Base-by-base conservation (phyloP, 768 basidiomycete species). In the Neoboletus brunneissimus region DNA sequence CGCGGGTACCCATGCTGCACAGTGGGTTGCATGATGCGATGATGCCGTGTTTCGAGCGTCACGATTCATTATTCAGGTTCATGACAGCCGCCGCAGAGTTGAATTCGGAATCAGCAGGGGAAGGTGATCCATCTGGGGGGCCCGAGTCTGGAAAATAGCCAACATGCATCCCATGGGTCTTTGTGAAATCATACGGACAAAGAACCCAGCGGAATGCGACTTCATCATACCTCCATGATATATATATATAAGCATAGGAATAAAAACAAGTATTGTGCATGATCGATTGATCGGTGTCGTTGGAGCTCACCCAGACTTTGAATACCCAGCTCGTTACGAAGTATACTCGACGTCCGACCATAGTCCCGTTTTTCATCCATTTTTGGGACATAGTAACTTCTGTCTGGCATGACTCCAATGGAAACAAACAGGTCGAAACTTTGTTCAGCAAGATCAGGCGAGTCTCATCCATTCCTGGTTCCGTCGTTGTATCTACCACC, bases 1-100 rank as follows among this genome's bases (percentile, higher is more conserved):
- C 59, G 87, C 90, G 15, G 88, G 87, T 1, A 77, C 86, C 48
- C 88, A 91, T 69, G 89, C 87, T 20, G 87, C 91, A 52, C 92
- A 91, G 91, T 91, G 69, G 65, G 86, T 57, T 18, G 49, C 55
- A 29, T 34, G 20, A 25, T 25, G 35, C 20, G 37, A 37, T 51
- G 18, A 38, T 42, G 1, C 8, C 22, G 27, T 35, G 35, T 50
- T 10, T 25, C 43, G 13, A 44, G 34, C 27, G 32, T 59, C 29
- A 60, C 40, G 16, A 51, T 32, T 9, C 25, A 5, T 34, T 29
- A 43, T 12, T 54, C 20, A 82, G 81, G 63, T 79, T 82, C 62
- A 81, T 82, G 79, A 79, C 81, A 0, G 74, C 76, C 1, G 77
- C 79, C 6, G 72, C 76, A 40, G 74, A 78, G 53, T 64, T 81